phyloP scores from a whole-genome alignment of 768 basidiomycete species.

The Dacryopinax primogenitus region DNA sequence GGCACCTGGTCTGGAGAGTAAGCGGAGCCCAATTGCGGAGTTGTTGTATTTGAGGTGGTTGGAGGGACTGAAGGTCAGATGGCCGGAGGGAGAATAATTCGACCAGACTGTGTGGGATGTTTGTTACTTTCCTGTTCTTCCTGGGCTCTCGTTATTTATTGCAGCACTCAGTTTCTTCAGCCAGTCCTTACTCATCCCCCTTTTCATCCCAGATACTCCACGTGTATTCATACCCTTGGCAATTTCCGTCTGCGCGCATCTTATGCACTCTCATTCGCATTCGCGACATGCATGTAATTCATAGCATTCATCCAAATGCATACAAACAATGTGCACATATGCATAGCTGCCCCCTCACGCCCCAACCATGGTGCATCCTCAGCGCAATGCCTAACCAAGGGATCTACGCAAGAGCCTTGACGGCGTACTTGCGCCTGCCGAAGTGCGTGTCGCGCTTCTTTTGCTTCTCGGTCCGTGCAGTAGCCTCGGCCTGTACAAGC shows the following conservation, averaged over 20 bases:
- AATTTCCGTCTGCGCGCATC: not conserved
- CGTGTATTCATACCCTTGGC: too few relatives aligned
- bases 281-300: slow-evolving; percentile 2
- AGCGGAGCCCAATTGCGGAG: slow-evolving; percentile 76
- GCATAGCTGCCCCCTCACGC: not conserved
- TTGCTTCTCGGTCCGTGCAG: slow-evolving; percentile 82
- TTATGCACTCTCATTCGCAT: not conserved
- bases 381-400: not conserved
- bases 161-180: too few relatives aligned
- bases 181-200: too few relatives aligned
- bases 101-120: too few relatives aligned
- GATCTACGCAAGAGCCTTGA: slow-evolving; percentile 47
- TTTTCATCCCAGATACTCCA: not conserved
- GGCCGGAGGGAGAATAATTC: slow-evolving; percentile 56
- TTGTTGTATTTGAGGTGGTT: slow-evolving; percentile 96
- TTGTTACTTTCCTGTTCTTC: too few relatives aligned
- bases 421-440: slow-evolving; percentile 84
- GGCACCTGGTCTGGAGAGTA: slow-evolving; percentile 23
- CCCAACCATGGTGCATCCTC: not conserved
- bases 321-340: slow-evolving; percentile 6
- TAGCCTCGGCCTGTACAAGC: slow-evolving; percentile 59
- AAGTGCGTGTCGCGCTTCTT: slow-evolving; percentile 91
- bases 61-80: slow-evolving; percentile 79
- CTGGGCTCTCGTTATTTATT: too few relatives aligned
- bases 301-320: slow-evolving; percentile 2